phyloP scores from a whole-genome alignment of 768 basidiomycete species.

The Lactarius deliciosus region DNA sequence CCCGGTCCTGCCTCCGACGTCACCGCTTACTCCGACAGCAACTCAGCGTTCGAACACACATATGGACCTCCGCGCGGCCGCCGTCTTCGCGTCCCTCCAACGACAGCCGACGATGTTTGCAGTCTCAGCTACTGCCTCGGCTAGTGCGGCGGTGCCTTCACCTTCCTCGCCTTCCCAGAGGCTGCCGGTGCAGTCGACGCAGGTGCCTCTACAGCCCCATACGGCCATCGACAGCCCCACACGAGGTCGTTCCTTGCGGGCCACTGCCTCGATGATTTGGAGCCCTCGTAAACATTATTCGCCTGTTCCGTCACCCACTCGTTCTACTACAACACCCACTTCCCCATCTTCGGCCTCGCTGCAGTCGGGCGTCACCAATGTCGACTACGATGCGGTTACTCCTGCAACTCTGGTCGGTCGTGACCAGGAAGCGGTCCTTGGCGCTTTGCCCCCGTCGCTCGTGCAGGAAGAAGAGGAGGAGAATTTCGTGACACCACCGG shows the following conservation, averaged over 20 bases:
- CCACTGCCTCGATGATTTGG: slow-evolving; percentile 23
- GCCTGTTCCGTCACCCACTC: slow-evolving; percentile 22
- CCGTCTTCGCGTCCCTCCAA: background rate
- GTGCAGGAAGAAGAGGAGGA: slow-evolving; percentile 28
- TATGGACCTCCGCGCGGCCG: slow-evolving; percentile 4
- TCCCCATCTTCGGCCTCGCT: slow-evolving; percentile 18
- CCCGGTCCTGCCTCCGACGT: slow-evolving; percentile 13
- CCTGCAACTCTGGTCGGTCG: background rate
- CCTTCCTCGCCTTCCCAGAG: slow-evolving; percentile 6
- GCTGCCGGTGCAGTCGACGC: background rate
- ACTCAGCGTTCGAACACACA: slow-evolving; percentile 3
- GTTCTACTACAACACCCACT: slow-evolving; percentile 12
- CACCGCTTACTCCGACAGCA: slow-evolving; percentile 5
- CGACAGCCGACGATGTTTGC: slow-evolving; percentile 1
- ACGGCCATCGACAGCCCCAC: background rate
- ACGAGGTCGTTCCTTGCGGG: slow-evolving; percentile 20
- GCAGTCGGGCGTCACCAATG: slow-evolving; percentile 12
- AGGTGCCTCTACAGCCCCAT: slow-evolving; percentile 1
- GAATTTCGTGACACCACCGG: slow-evolving; percentile 25
- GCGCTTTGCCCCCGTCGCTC: slow-evolving; percentile 11
- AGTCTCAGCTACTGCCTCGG: slow-evolving; percentile 2
- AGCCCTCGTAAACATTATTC: slow-evolving; percentile 9
- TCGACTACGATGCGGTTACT: background rate
- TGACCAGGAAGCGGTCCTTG: slow-evolving; percentile 10
- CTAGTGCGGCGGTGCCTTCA: background rate